These are phyloP conservation scores for Circinella umbellata DNA, from an alignment of 371 early-diverging fungal species.

Conservation along the genomic window DNA sequence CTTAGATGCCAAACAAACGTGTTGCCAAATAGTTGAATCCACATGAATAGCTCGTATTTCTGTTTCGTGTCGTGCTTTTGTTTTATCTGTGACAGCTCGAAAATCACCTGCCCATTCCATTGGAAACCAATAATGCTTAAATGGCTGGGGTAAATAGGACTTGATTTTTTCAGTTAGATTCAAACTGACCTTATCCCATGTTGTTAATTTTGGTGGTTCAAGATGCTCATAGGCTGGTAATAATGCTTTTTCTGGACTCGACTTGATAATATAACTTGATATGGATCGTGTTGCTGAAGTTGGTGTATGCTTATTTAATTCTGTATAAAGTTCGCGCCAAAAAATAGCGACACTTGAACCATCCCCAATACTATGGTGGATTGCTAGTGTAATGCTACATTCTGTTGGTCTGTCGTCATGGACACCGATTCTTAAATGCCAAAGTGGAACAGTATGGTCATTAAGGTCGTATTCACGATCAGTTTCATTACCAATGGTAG, in stretches of 20 bases:
- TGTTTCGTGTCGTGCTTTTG: conserved; percentile 26
- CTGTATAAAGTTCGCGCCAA: conserved; percentile 28
- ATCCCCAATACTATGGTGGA: conserved; percentile 37
- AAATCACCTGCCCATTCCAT: conserved; percentile 39
- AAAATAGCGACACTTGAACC: conserved; percentile 38
- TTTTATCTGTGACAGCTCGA: conserved; percentile 22
- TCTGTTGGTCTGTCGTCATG: conserved; percentile 10
- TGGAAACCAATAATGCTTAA: background rate
- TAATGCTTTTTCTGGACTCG: background rate
- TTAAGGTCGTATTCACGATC: conserved; percentile 27
- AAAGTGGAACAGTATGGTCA: conserved; percentile 30
- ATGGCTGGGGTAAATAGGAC: background rate
- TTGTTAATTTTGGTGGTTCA: background rate
- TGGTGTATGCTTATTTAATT: conserved; percentile 14
- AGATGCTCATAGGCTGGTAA: conserved; percentile 31
- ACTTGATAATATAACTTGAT: background rate
- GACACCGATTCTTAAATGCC: conserved; percentile 32
- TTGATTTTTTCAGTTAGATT: too few relatives aligned
- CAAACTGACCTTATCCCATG: background rate
- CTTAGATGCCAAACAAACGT: conserved; percentile 24
- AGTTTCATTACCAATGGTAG: conserved; percentile 19
- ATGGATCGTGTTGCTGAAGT: background rate
- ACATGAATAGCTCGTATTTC: conserved; percentile 22
- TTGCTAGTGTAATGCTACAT: conserved; percentile 20
- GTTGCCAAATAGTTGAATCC: conserved; percentile 17